phyloP scores from a whole-genome alignment of 257 asterid genomes.

The Solanum sejunctum region DNA sequence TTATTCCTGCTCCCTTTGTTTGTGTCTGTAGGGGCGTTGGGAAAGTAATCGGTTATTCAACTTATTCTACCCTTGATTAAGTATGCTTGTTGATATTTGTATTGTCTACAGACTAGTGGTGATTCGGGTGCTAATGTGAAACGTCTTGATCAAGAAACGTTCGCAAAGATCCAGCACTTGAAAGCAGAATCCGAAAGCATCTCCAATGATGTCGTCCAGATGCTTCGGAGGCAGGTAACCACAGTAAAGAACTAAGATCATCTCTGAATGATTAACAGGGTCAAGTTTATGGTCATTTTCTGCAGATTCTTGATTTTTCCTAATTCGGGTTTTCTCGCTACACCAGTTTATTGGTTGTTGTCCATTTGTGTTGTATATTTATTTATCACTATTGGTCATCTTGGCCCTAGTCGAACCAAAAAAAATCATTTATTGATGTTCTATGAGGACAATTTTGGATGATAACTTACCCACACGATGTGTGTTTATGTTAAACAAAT shows the following conservation, averaged over 20 bases:
- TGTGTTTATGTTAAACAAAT: neutral
- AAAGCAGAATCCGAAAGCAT: conserved; percentile 59
- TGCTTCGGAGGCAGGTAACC: conserved; percentile 88
- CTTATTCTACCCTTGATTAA: neutral
- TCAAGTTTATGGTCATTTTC: neutral
- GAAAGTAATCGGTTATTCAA: neutral
- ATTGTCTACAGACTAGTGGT: conserved; percentile 8
- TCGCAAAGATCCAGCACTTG: conserved; percentile 50
- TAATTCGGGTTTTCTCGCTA: neutral
- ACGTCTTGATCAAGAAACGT: conserved; percentile 80
- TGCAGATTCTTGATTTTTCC: neutral
- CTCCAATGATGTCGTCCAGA: conserved; percentile 59
- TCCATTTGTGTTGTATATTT: neutral
- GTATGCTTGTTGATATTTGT: neutral
- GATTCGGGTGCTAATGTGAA: conserved; percentile 73
- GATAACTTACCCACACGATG: neutral
- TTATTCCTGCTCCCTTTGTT: neutral
- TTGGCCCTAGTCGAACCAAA: neutral
- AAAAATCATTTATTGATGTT: neutral
- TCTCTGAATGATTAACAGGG: neutral
- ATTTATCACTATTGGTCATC: neutral
- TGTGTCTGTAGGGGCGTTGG: neutral
- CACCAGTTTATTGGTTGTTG: neutral
- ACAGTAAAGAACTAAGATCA: conserved; percentile 47
- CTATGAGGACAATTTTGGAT: neutral